These are phyloP conservation scores for Globisporangium recalcitrans DNA, from an alignment of 352 stramenopile genomes.

Conservation along the genomic window DNA sequence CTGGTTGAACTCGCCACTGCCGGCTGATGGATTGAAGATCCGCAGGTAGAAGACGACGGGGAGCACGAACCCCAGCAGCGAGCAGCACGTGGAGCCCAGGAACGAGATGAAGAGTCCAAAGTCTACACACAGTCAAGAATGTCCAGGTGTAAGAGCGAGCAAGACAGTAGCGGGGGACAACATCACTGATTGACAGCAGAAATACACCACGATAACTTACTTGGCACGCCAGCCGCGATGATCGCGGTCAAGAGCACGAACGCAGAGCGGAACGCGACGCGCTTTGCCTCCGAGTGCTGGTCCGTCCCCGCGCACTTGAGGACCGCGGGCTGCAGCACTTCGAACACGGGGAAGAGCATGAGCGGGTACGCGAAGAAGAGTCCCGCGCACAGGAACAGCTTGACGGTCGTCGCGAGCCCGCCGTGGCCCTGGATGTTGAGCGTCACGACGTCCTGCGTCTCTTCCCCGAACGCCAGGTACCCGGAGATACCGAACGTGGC, in stretches of 20 bases:
- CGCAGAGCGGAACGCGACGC: conserved; percentile 33
- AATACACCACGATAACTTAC: conserved; percentile 2
- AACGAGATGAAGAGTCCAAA: conserved; percentile 80
- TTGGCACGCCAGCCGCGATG: conserved; percentile 20
- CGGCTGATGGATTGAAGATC: conserved; percentile 21
- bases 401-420: conserved; percentile 56
- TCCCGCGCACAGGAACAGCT: conserved; percentile 60
- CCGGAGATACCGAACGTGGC: conserved; percentile 58
- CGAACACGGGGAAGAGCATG: conserved; percentile 84
- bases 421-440: conserved; percentile 54
- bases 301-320: background rate
- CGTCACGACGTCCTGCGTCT: conserved; percentile 68
- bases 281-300: conserved; percentile 2
- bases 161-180: background rate
- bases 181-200: background rate
- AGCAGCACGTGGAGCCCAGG: conserved; percentile 74
- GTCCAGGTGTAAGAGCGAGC: background rate
- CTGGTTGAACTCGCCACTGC: background rate
- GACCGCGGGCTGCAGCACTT: conserved; percentile 26
- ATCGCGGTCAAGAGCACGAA: conserved; percentile 29
- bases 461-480: conserved; percentile 64
- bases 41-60: conserved; percentile 63
- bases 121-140: conserved; percentile 25
- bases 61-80: conserved; percentile 68
- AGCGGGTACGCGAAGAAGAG: conserved; percentile 82